phyloP scores from a whole-genome alignment of 225 moss, liverwort and hornwort species.

The Rhytidiadelphus loreus region DNA sequence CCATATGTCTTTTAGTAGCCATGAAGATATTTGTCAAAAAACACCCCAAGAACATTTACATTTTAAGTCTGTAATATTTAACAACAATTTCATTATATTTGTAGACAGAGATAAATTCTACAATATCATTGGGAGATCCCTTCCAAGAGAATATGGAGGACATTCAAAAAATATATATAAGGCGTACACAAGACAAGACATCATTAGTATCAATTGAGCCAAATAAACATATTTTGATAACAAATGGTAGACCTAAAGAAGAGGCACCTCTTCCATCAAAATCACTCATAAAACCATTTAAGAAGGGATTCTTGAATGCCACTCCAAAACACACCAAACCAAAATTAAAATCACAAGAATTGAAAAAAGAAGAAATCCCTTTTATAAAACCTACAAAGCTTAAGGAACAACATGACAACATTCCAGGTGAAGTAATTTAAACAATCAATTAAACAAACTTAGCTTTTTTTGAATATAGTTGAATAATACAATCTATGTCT shows the following conservation, averaged over 20 bases:
- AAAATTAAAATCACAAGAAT: not conserved
- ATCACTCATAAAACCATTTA: constrained; percentile 34
- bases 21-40: not conserved
- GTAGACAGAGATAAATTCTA: constrained; percentile 16
- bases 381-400: constrained; percentile 24
- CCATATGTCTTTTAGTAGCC: not conserved
- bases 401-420: not conserved
- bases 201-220: constrained; percentile 26
- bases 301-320: constrained; percentile 51
- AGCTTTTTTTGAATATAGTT: too few relatives aligned
- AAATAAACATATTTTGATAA: not conserved
- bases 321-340: not conserved
- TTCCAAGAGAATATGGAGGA: not conserved
- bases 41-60: not conserved
- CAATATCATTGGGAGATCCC: not conserved
- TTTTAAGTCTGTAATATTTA: not conserved
- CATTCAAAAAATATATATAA: not conserved
- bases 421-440: constrained; percentile 3
- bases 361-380: constrained; percentile 24
- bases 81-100: not conserved
- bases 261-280: not conserved
- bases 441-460: not conserved
- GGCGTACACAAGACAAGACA: constrained; percentile 28
- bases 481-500: not conserved
- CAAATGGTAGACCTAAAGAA: not conserved